A percentile compares a stretch with the other conserved stretches of the same genome.
phyloP scores from a whole-genome alignment of 495 filamentous ascomycete genomes.

The Margaritispora aquatica region DNA sequence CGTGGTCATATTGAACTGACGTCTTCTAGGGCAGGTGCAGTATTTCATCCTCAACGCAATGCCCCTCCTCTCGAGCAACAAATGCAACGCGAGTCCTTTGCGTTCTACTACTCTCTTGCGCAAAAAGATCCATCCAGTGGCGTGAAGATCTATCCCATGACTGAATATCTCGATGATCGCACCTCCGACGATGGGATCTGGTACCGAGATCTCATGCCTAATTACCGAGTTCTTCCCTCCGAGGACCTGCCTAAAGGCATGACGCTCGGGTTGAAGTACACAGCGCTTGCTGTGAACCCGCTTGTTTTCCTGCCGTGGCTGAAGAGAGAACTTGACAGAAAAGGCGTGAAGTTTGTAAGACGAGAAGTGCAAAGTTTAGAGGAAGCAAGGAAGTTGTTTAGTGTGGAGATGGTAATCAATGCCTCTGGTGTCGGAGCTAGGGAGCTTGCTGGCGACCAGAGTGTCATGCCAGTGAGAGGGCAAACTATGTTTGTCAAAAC shows the following conservation, averaged over 20 bases:
- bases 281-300: slow-evolving; percentile 26
- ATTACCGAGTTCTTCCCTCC: slow-evolving; percentile 8
- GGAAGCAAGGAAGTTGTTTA: slow-evolving; percentile 8
- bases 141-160: slow-evolving; percentile 18
- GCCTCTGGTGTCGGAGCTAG: slow-evolving; percentile 18
- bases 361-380: slow-evolving; percentile 18
- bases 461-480: slow-evolving; percentile 15
- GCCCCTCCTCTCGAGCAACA: slow-evolving; percentile 3
- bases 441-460: slow-evolving; percentile 12
- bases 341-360: slow-evolving; percentile 26
- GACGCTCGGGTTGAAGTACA: slow-evolving; percentile 20
- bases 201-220: slow-evolving; percentile 19
- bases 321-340: slow-evolving; percentile 15
- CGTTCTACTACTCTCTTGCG: slow-evolving; percentile 16
- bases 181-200: slow-evolving; percentile 7
- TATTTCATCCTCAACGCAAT: slow-evolving; percentile 20
- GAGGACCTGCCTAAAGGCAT: slow-evolving; percentile 17
- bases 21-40: slow-evolving; percentile 19
- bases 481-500: slow-evolving; percentile 24
- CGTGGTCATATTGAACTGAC: neutral
- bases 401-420: slow-evolving; percentile 14
- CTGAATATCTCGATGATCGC: slow-evolving; percentile 18
- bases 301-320: slow-evolving; percentile 27
- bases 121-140: slow-evolving; percentile 12
- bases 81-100: slow-evolving; percentile 20